Conservation (phyloP, 192 early-diverging fungal genomes). For the Thoreauomyces humboldtii region DNA sequence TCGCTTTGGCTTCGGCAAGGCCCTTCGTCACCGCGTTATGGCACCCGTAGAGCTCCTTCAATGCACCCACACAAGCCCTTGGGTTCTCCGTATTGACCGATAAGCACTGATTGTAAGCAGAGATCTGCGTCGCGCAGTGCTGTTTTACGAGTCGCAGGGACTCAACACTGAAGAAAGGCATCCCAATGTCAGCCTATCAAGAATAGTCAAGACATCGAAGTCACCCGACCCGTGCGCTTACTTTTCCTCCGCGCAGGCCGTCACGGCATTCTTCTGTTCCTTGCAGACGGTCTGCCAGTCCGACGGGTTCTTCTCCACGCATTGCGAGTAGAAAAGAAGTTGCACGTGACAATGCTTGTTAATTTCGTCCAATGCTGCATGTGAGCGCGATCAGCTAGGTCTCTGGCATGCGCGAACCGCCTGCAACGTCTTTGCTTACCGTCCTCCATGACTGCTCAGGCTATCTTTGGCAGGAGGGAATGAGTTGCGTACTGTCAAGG, state of each 20-base stretch:
- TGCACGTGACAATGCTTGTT: conserved; percentile 23
- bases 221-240: no score
- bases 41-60: conserved; percentile 28
- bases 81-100: conserved; percentile 15
- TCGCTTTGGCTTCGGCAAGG: background rate
- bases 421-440: no score
- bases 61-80: conserved; percentile 8
- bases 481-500: no score
- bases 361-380: conserved; percentile 26
- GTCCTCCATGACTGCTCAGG: no score
- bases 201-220: no score
- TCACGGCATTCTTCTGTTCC: conserved; percentile 26
- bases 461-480: no score
- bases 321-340: conserved; percentile 25
- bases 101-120: conserved; percentile 19
- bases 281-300: conserved; percentile 26
- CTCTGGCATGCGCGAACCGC: no score
- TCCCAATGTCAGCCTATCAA: no score
- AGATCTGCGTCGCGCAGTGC: conserved; percentile 13
- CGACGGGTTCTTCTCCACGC: conserved; percentile 27
- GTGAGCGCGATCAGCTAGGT: no score
- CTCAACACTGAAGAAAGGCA: conserved; percentile 16
- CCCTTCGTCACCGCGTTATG: conserved; percentile 18
- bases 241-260: conserved; percentile 35
- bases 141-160: conserved; percentile 16